A percentile compares a stretch with the other conserved stretches of the same genome.
Evolutionary conservation across 192 early-diverging fungal genomes (phyloP).

Genomic region (Anaeromyces robustus): DNA sequence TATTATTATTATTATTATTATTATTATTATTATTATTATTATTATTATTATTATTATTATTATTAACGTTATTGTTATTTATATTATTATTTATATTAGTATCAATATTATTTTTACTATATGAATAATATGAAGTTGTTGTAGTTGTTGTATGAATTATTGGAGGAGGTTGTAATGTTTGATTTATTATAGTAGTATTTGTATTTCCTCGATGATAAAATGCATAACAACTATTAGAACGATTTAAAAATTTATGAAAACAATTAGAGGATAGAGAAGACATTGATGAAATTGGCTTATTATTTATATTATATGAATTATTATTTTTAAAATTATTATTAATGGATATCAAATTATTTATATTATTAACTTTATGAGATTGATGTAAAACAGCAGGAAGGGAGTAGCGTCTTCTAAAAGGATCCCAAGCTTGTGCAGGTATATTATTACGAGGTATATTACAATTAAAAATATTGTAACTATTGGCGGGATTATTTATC

Average conservation of each 20-base stretch:
- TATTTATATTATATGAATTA: too few species aligned
- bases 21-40: too few species aligned
- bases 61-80: too few species aligned
- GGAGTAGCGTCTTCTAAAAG: not conserved
- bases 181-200: not conserved
- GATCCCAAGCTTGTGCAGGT: not conserved
- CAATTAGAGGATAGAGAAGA: not conserved
- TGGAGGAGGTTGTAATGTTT: not conserved
- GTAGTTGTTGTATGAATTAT: not conserved
- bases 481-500: not conserved
- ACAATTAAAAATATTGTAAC: not conserved
- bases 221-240: not conserved
- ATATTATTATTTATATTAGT: too few species aligned
- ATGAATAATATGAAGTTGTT: not conserved
- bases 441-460: not conserved
- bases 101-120: too few species aligned
- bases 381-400: not conserved
- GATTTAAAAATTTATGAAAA: not conserved
- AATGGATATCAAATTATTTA: not conserved
- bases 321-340: not conserved
- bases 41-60: too few species aligned
- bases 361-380: not conserved
- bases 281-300: too few species aligned
- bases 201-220: not conserved
- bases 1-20: too few species aligned